Conservation (phyloP, 495 filamentous ascomycete species). For the Aspergillus coremiiformis region DNA sequence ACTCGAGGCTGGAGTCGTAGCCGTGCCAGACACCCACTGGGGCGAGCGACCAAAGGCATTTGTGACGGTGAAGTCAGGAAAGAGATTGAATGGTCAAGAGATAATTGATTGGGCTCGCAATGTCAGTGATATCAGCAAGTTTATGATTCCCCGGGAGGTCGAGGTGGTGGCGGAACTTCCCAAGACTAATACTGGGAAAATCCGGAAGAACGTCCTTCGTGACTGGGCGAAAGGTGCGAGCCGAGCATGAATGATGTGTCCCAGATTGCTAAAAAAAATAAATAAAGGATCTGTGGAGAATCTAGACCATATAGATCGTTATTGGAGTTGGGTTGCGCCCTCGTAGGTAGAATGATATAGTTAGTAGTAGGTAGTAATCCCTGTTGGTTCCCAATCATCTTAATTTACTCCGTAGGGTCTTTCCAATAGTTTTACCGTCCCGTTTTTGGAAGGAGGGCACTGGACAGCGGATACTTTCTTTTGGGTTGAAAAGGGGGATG, state of each 20-base stretch:
- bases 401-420: neutral
- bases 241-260: constrained; percentile 7
- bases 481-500: neutral
- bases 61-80: constrained; percentile 65
- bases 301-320: neutral
- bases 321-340: neutral
- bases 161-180: constrained; percentile 82
- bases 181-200: constrained; percentile 94
- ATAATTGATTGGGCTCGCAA: constrained; percentile 82
- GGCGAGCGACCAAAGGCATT: constrained; percentile 93
- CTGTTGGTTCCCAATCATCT: neutral
- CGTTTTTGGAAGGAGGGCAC: neutral
- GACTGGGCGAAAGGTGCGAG: constrained; percentile 62
- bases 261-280: neutral
- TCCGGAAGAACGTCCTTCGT: constrained; percentile 88
- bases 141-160: constrained; percentile 94
- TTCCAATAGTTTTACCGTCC: neutral
- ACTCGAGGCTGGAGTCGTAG: constrained; percentile 84
- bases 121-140: constrained; percentile 71
- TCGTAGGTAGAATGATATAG: neutral
- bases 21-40: constrained; percentile 87
- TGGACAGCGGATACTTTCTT: neutral
- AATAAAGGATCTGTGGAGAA: neutral
- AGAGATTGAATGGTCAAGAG: constrained; percentile 54
- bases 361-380: neutral